A percentile compares a stretch with the other conserved stretches of the same genome.
Evolutionary conservation across 140 eudicot species (phyloP).

Genomic region (Ambrosia hybrid): DNA sequence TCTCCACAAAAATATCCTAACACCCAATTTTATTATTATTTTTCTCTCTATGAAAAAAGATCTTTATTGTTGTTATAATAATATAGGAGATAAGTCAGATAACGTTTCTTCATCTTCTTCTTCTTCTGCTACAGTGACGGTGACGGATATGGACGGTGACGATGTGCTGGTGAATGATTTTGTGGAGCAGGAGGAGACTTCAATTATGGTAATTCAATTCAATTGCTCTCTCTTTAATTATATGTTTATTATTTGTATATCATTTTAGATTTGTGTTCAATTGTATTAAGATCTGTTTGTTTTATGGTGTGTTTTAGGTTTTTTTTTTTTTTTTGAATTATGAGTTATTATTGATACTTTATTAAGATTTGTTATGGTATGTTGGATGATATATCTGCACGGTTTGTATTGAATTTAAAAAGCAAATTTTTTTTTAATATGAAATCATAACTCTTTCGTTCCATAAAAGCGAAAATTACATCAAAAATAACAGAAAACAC

Average conservation of each 20-base stretch:
- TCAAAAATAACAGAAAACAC: too few species aligned
- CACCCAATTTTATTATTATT: too few species aligned
- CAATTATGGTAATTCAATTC: constrained; percentile 33
- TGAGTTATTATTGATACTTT: not conserved
- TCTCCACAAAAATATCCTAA: too few species aligned
- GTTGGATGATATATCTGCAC: not conserved
- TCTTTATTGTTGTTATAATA: too few species aligned
- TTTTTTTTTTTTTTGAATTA: not conserved
- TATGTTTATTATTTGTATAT: not conserved
- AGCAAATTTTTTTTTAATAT: too few species aligned
- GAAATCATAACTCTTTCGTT: too few species aligned
- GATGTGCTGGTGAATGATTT: constrained; percentile 10
- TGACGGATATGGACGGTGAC: constrained; percentile 19
- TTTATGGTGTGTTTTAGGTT: not conserved
- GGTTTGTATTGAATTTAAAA: too few species aligned
- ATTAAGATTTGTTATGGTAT: constrained; percentile 4
- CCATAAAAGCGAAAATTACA: too few species aligned
- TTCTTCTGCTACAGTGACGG: not conserved
- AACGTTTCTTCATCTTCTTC: constrained; percentile 13
- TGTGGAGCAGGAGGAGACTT: constrained; percentile 41
- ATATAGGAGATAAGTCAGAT: not conserved
- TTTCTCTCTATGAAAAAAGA: too few species aligned
- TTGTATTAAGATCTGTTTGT: constrained; percentile 10
- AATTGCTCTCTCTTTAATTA: not conserved
- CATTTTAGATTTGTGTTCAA: constrained; percentile 8